These are phyloP conservation scores for Apiotrichum veenhuisii DNA, from an alignment of 1,284 basidiomycete genomes.

Conservation along the genomic window DNA sequence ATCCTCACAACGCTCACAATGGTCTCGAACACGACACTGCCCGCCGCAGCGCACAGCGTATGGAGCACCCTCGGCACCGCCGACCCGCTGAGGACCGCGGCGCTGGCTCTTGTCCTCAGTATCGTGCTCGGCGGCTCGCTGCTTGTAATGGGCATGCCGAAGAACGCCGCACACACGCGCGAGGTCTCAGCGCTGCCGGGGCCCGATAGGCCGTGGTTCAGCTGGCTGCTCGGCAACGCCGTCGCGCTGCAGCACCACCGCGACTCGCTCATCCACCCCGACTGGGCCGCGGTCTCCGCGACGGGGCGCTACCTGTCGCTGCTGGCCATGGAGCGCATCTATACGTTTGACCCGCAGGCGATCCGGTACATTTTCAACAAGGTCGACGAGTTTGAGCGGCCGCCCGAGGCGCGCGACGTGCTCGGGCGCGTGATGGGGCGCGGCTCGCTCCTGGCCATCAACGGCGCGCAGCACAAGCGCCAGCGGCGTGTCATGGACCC, in stretches of 20 bases:
- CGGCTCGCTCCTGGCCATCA: background rate
- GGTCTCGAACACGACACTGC: too few species aligned
- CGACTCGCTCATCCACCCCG: slow-evolving; percentile 4
- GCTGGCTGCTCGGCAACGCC: slow-evolving; percentile 1
- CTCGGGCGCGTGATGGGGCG: slow-evolving; percentile 1
- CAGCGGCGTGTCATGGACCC: slow-evolving; percentile 52
- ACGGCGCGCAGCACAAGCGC: slow-evolving; percentile 54
- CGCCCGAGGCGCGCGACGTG: background rate
- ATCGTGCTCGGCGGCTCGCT: background rate
- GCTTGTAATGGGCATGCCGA: background rate
- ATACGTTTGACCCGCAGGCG: slow-evolving; percentile 2
- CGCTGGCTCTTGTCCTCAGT: background rate
- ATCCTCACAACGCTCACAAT: too few species aligned
- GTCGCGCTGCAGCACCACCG: background rate
- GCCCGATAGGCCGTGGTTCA: background rate
- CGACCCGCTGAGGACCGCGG: background rate
- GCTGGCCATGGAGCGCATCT: slow-evolving; percentile 3
- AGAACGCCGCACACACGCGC: background rate
- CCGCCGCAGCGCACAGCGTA: too few species aligned
- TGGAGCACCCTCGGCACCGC: background rate
- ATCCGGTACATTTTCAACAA: background rate
- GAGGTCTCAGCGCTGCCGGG: slow-evolving; percentile 3
- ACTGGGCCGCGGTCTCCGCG: background rate
- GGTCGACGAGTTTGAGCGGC: slow-evolving; percentile 3
- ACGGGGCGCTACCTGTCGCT: slow-evolving; percentile 2